Base-by-base conservation (phyloP, 2,329 filamentous ascomycete genomes). In the Ramichloridium luteum region DNA sequence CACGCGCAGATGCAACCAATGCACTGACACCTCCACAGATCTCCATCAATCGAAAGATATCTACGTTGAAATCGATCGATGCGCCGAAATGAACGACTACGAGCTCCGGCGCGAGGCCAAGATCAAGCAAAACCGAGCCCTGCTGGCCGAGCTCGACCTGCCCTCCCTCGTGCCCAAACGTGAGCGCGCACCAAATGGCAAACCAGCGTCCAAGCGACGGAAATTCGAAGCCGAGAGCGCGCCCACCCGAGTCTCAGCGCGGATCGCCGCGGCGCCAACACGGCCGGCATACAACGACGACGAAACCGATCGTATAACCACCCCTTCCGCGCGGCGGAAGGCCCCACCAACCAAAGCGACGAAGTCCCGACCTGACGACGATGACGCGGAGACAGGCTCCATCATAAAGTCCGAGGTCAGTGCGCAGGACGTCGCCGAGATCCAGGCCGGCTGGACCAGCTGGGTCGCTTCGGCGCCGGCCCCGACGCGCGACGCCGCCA, bases 121-220 rank as follows among this genome's bases (percentile, higher is more conserved):
- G 39, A 67, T 71, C 41, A 58, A 58, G 38, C 55, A 60, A 6
- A 70, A 70, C 40, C 54, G 64, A 41, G 59, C 55, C 6, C 53
- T 70, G 2, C 50, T 70, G 3, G 56, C 57, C 28, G 56, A 62
- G 23, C 59, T 70, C 11, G 60, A 64, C 8, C 58, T 70, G 30
- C 54, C 51, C 31, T 38, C 49, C 6, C 27, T 50, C 13, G 27
- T 41, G 23, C 32, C 45, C 1, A 37, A 39, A 16, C 23, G 27
- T 27, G 32, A 12, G 5, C 38, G 39, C 17, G 44, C 41, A 34
- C 25, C 35, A 23, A 34, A 41, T 18, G 22, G 30, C 30, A 47
- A 46, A 26, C 45, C 50, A 12, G 30, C 50, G 6, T 28, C 49
- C 3, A 67, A 67, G 46, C 59, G 58, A 27, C 56, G 58, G 15